Percentiles rank a stretch among this genome's conserved stretches.
Conservation (phyloP, 345 rosid species). For the Pseudoturritis turrita region DNA sequence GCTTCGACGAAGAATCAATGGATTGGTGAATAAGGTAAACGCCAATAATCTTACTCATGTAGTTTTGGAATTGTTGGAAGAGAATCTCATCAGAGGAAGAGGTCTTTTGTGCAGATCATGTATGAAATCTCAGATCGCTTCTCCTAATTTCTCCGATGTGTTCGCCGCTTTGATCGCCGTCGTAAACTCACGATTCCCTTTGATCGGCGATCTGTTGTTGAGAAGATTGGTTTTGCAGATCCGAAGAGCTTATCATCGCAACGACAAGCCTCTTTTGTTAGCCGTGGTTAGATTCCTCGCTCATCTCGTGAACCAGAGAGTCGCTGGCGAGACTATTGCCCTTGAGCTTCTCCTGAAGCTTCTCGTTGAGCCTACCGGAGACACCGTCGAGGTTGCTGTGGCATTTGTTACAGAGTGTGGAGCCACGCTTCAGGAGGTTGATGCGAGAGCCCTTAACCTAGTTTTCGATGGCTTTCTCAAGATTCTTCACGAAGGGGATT, state of each 20-base stretch:
- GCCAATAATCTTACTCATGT: slow-evolving; percentile 52
- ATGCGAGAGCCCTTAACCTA: slow-evolving; percentile 40
- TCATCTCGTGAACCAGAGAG: slow-evolving; percentile 72
- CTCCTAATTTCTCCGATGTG: slow-evolving; percentile 56
- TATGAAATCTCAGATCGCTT: slow-evolving; percentile 74
- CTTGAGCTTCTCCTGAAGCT: slow-evolving; percentile 56
- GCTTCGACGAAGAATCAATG: slow-evolving; percentile 59
- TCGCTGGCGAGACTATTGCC: slow-evolving; percentile 54
- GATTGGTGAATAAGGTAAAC: slow-evolving; percentile 60
- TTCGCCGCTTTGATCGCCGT: slow-evolving; percentile 61
- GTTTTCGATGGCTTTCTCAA: slow-evolving; percentile 62
- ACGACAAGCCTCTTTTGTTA: slow-evolving; percentile 60
- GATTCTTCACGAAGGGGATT: slow-evolving; percentile 66
- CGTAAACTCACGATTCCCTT: slow-evolving; percentile 59
- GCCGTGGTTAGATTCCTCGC: slow-evolving; percentile 68
- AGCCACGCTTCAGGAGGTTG: slow-evolving; percentile 59
- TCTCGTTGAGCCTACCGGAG: slow-evolving; percentile 61
- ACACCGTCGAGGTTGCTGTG: slow-evolving; percentile 76
- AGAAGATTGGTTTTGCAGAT: slow-evolving; percentile 59
- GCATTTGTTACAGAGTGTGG: slow-evolving; percentile 76
- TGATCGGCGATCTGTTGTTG: slow-evolving; percentile 54
- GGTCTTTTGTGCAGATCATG: slow-evolving; percentile 82
- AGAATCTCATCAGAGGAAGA: slow-evolving; percentile 66
- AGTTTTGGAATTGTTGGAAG: slow-evolving; percentile 48
- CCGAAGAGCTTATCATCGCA: slow-evolving; percentile 55